Evolutionary conservation across 2,329 filamentous ascomycete genomes (phyloP), one percentile per base, ranked within the genome.

Genomic region (Metarhizium brunneum): DNA sequence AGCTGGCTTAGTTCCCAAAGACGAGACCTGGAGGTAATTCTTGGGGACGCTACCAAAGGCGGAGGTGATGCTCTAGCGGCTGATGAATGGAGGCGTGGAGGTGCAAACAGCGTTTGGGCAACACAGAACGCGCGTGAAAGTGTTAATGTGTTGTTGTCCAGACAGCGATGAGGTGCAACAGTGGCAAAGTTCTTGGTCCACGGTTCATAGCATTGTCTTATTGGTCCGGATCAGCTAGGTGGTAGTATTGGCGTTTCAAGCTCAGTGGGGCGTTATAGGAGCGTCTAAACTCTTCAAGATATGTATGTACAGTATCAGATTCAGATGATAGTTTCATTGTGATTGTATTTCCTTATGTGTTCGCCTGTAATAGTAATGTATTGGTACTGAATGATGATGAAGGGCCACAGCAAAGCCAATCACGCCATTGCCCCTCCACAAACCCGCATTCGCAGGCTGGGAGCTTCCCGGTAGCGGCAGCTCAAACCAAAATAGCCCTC

Each of bases 1-100:
- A 84, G 88, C 65, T 99, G 94, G 94, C 78, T 95, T 53, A 90
- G 86, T 65, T 92, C 87, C 16, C 94, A 99, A 75, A 91, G 91
- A 73, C 81, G 92, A 51, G 92, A 97, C 68, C 76, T 96, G 40
- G 91, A 95, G 66, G 84, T 94, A 6, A 86, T 96, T 50, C 80
- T 94, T 59, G 92, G 91, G 56, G 92, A 96, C 71, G 84, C 86
- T 2, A 81, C 83, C 53, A 79, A 85, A 54, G 75, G 88, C 73
- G 76, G 80, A 40, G 76, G 78, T 49, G 79, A 83, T 60, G 73
- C 79, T 59, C 73, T 76, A 2, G 72, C 71, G 2, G 80, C 80
- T 4, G 83, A 85, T 61, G 87, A 90, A 68, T 92, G 87, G 85
- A 79, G 87, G 59, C 79, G 79, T 57, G 79, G 80, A 14, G 81